Percentiles rank a stretch among this genome's conserved stretches.
Evolutionary conservation across 2,329 filamentous ascomycete species (phyloP).

Genomic region (Fusarium albidum): DNA sequence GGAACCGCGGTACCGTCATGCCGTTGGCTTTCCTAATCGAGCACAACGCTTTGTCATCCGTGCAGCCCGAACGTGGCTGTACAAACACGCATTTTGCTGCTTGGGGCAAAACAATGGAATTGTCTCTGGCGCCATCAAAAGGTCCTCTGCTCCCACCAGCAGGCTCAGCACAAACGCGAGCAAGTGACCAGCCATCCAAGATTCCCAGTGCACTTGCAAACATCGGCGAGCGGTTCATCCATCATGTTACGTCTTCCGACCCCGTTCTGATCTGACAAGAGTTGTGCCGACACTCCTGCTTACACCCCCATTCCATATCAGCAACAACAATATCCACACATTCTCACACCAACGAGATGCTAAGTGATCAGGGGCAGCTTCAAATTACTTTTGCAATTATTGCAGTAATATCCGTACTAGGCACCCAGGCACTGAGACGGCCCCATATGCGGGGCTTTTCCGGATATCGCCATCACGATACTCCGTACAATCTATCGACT

Average conservation of each 20-base stretch:
- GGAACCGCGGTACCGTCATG: constrained; percentile 11
- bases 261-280: neutral
- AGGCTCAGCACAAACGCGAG: constrained; percentile 2
- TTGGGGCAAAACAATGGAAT: constrained; percentile 20
- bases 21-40: constrained; percentile 1
- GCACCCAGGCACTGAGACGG: neutral
- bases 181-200: neutral
- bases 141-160: neutral
- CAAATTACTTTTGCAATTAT: constrained; percentile 18
- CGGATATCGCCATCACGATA: constrained; percentile 17
- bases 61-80: constrained; percentile 34
- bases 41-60: constrained; percentile 14
- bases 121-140: neutral
- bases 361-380: constrained; percentile 2
- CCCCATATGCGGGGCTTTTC: constrained; percentile 12
- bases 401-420: too few relatives aligned
- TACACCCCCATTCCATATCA: neutral
- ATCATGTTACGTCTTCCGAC: neutral
- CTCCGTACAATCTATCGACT: constrained; percentile 19
- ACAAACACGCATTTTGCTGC: constrained; percentile 4
- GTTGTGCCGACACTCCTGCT: neutral
- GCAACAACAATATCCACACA: neutral
- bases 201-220: neutral
- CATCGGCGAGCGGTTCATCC: too few relatives aligned
- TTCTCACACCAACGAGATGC: constrained; percentile 2